Percentiles rank a stretch among this genome's conserved stretches.
These are phyloP conservation scores for Moringa oleifera DNA, from an alignment of 345 rosid genomes.

Conservation along the genomic window DNA sequence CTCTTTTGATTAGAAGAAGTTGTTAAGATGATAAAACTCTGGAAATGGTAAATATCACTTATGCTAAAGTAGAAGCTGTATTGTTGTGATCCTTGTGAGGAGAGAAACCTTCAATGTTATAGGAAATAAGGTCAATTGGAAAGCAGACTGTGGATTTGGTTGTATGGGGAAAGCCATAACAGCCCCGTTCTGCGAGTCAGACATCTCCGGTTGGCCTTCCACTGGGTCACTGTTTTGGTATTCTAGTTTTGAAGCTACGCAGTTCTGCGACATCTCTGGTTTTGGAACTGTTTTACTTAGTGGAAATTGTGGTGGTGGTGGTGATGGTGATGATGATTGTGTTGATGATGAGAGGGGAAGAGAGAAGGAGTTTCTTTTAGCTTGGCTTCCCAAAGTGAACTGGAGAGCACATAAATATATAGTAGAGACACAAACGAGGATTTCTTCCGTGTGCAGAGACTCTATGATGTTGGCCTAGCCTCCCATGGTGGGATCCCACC, in stretches of 20 bases:
- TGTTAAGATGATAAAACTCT: neutral
- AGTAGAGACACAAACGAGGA: conserved; percentile 26
- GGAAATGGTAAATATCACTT: neutral
- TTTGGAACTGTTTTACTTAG: conserved; percentile 5
- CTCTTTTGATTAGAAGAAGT: neutral
- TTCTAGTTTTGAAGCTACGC: conserved; percentile 54
- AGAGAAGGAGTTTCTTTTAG: conserved; percentile 23
- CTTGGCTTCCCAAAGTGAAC: conserved; percentile 50
- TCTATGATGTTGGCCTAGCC: conserved; percentile 12
- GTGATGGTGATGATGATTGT: conserved; percentile 3
- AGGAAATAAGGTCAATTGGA: conserved; percentile 45
- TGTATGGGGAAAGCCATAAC: conserved; percentile 36
- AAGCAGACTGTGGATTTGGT: conserved; percentile 36
- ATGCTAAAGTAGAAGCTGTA: neutral
- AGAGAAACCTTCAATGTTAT: conserved; percentile 72
- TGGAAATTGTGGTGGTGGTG: conserved; percentile 6
- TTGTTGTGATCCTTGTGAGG: conserved; percentile 2
- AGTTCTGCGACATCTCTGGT: conserved; percentile 43
- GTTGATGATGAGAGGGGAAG: conserved; percentile 6
- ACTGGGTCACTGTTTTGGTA: conserved; percentile 28
- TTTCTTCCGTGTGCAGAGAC: conserved; percentile 19
- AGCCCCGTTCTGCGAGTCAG: conserved; percentile 36
- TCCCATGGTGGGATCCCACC: conserved; percentile 42
- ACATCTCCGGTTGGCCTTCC: conserved; percentile 36
- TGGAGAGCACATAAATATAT: conserved; percentile 47